These are phyloP conservation scores for Saccharum spontaneum DNA, from an alignment of 176 grass and related monocot species.

Conservation along the genomic window DNA sequence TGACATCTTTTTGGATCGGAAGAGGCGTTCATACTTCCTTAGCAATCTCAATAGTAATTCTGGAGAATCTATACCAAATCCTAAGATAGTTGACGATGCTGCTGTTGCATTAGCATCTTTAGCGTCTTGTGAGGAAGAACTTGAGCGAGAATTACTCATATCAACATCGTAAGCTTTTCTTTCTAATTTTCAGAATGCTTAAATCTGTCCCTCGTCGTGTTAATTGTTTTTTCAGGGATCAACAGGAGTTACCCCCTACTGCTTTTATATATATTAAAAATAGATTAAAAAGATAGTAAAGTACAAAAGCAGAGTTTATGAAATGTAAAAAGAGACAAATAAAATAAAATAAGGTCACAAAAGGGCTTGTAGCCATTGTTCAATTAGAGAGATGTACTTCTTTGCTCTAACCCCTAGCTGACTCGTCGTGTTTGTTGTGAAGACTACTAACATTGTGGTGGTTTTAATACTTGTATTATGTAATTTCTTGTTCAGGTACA, in stretches of 20 bases:
- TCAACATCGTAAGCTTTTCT: slow-evolving; percentile 80
- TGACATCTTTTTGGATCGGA: slow-evolving; percentile 91
- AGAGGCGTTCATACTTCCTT: slow-evolving; percentile 81
- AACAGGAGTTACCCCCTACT: neutral
- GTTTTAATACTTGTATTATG: slow-evolving; percentile 28
- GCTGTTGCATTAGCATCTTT: slow-evolving; percentile 85
- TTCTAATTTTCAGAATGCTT: slow-evolving; percentile 16
- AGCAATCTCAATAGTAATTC: slow-evolving; percentile 80
- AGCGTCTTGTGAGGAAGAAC: slow-evolving; percentile 91
- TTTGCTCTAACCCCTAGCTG: neutral
- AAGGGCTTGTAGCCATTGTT: neutral
- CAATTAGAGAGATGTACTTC: neutral
- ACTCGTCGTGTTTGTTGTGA: neutral
- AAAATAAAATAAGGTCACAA: neutral
- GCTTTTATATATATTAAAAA: neutral
- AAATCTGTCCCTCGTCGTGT: neutral
- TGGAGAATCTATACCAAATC: slow-evolving; percentile 51
- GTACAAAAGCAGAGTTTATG: neutral
- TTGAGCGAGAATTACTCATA: slow-evolving; percentile 92
- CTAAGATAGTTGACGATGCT: slow-evolving; percentile 70
- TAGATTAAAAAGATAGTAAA: neutral
- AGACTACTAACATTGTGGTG: neutral
- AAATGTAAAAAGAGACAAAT: neutral
- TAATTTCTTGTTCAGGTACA: slow-evolving; percentile 69
- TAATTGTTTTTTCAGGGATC: neutral